Conservation (phyloP, 371 early-diverging fungal genomes). For the Syncephalastrum sp. region DNA sequence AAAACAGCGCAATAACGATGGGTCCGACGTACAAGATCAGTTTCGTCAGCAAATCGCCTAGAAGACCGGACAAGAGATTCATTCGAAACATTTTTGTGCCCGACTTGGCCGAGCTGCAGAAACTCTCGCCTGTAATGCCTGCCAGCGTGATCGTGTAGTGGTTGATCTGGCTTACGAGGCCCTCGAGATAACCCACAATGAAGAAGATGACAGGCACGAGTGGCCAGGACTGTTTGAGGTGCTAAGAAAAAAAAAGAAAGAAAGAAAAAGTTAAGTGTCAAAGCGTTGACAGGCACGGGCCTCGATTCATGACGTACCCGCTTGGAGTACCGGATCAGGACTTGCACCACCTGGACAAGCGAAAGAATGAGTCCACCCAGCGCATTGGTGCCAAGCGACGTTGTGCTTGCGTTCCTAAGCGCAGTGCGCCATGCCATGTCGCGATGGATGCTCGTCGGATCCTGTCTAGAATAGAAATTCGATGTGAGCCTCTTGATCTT, state of each 20-base stretch:
- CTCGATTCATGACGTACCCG: conserved; percentile 35
- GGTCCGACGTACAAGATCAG: conserved; percentile 55
- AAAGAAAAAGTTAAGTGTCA: not conserved
- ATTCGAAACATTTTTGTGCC: conserved; percentile 74
- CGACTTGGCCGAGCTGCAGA: conserved; percentile 56
- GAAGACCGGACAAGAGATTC: conserved; percentile 66
- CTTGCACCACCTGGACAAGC: conserved; percentile 55
- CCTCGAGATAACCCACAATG: conserved; percentile 39
- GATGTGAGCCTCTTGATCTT: not conserved
- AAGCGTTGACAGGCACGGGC: not conserved
- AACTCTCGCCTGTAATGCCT: conserved; percentile 70
- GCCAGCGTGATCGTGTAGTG: conserved; percentile 71
- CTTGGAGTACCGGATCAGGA: conserved; percentile 39
- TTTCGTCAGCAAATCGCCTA: conserved; percentile 58
- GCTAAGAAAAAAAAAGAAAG: conserved; percentile 13
- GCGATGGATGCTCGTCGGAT: conserved; percentile 35
- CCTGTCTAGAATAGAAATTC: conserved; percentile 25
- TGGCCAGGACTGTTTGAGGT: conserved; percentile 29
- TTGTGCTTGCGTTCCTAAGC: conserved; percentile 51
- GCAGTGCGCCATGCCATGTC: conserved; percentile 49
- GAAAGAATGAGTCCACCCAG: conserved; percentile 70
- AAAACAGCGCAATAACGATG: conserved; percentile 50
- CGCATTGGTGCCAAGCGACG: conserved; percentile 70
- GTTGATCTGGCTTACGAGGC: conserved; percentile 59
- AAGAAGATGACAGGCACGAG: conserved; percentile 22